Evolutionary conservation across 2,329 filamentous ascomycete species (phyloP).

Genomic region (Orbilia javanica): DNA sequence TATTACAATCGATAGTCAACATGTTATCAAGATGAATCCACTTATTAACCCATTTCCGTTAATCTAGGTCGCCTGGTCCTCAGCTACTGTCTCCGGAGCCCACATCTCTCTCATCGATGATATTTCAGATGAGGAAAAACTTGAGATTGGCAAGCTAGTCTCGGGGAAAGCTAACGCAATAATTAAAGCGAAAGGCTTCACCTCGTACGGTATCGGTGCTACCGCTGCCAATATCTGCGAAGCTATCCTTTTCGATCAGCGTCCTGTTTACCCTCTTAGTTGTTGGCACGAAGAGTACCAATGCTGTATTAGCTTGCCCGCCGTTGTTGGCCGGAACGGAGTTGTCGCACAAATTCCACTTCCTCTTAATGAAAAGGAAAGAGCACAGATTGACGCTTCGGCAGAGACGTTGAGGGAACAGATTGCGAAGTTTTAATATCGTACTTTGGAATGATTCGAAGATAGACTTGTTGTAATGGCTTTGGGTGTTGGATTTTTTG

Average conservation of each 20-base stretch:
- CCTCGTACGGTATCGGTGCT: constrained; percentile 64
- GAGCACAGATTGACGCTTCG: constrained; percentile 38
- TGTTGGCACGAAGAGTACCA: constrained; percentile 60
- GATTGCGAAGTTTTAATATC: constrained; percentile 46
- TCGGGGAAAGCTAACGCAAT: constrained; percentile 64
- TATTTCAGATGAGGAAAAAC: constrained; percentile 60
- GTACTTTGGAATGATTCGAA: neutral
- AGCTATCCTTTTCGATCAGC: constrained; percentile 63
- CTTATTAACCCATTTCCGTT: constrained; percentile 26
- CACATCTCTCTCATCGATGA: constrained; percentile 60
- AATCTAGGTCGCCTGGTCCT: constrained; percentile 62
- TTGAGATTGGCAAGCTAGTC: constrained; percentile 61
- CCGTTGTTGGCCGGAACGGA: constrained; percentile 49
- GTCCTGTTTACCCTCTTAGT: constrained; percentile 62
- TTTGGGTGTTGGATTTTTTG: constrained; percentile 1
- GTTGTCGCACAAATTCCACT: constrained; percentile 45
- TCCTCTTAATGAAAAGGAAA: constrained; percentile 57
- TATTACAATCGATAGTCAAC: constrained; percentile 22
- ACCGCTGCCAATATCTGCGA: constrained; percentile 63
- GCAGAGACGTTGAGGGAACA: constrained; percentile 54
- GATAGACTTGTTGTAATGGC: constrained; percentile 13
- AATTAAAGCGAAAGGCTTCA: constrained; percentile 64
- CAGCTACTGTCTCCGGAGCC: constrained; percentile 63
- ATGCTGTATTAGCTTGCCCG: constrained; percentile 56
- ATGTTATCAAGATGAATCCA: neutral